Conservation (phyloP, 495 filamentous ascomycete genomes). For the Penicillium odoratum region DNA sequence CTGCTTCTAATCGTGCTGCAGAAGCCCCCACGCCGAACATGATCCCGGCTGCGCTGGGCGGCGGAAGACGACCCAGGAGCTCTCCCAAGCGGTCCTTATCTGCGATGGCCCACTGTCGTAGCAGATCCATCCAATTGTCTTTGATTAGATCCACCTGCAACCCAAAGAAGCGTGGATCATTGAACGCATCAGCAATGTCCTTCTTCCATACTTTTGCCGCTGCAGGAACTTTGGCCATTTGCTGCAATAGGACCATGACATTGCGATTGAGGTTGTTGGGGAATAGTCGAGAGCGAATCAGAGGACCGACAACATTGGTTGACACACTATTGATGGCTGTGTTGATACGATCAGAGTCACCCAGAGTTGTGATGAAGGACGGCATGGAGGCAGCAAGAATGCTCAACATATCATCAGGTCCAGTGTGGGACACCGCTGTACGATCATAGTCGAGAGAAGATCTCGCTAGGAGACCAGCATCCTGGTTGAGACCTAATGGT, state of each 20-base stretch:
- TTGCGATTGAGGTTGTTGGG: constrained; percentile 78
- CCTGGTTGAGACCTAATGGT: constrained; percentile 61
- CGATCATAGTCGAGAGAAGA: constrained; percentile 47
- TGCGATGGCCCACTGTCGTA: constrained; percentile 75
- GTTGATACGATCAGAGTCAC: constrained; percentile 80
- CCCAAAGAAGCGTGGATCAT: constrained; percentile 81
- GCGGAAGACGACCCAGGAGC: constrained; percentile 70
- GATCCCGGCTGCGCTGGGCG: constrained; percentile 92
- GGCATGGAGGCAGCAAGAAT: constrained; percentile 79
- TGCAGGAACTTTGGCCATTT: constrained; percentile 72
- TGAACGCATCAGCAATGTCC: constrained; percentile 87
- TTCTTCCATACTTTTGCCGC: constrained; percentile 91
- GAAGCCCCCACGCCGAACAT: constrained; percentile 97
- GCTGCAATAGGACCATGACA: constrained; percentile 71
- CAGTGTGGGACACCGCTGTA: constrained; percentile 39
- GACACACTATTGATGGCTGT: constrained; percentile 78
- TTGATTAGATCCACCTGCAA: constrained; percentile 64
- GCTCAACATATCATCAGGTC: constrained; percentile 74
- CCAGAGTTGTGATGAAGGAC: constrained; percentile 78
- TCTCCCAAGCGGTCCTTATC: constrained; percentile 91
- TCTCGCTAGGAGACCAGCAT: constrained; percentile 40
- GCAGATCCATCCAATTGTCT: constrained; percentile 74
- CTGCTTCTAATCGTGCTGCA: constrained; percentile 89
- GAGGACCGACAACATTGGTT: constrained; percentile 76
- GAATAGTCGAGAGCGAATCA: constrained; percentile 81